Conservation (phyloP, 768 basidiomycete genomes). For the Leccinellum luteum region DNA sequence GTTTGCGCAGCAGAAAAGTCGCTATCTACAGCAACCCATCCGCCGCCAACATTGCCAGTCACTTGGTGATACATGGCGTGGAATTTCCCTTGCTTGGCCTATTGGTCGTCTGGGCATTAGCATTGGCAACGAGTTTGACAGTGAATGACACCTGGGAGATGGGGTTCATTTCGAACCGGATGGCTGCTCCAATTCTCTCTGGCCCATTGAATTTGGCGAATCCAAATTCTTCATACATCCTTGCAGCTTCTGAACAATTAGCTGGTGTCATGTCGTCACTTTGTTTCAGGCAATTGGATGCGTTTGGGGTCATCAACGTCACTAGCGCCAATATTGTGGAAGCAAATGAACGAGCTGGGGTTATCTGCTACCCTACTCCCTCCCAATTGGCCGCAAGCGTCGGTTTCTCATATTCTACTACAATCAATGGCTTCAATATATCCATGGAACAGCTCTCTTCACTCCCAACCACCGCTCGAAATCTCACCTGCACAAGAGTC, state of each 20-base stretch:
- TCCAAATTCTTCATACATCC: not conserved
- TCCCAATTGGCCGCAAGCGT: not conserved
- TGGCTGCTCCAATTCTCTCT: not conserved
- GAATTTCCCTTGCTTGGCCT: slow-evolving; percentile 11
- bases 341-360: not conserved
- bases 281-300: not conserved
- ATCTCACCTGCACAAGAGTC: not conserved
- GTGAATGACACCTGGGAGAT: slow-evolving; percentile 7
- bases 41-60: slow-evolving; percentile 8
- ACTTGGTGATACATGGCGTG: slow-evolving; percentile 1
- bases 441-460: slow-evolving; percentile 2
- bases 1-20: slow-evolving; percentile 8
- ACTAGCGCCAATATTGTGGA: not conserved
- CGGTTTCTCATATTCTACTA: not conserved
- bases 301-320: slow-evolving; percentile 11
- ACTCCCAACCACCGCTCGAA: not conserved
- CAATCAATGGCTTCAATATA: slow-evolving; percentile 9
- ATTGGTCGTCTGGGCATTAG: slow-evolving; percentile 11
- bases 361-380: slow-evolving; percentile 13
- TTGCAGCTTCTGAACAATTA: not conserved
- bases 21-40: slow-evolving; percentile 9
- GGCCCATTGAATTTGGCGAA: slow-evolving; percentile 1
- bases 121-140: slow-evolving; percentile 9
- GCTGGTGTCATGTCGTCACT: not conserved
- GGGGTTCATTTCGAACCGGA: not conserved